A percentile compares a stretch with the other conserved stretches of the same genome.
Evolutionary conservation across 768 basidiomycete genomes (phyloP).

Genomic region (Daedaleopsis nitida): DNA sequence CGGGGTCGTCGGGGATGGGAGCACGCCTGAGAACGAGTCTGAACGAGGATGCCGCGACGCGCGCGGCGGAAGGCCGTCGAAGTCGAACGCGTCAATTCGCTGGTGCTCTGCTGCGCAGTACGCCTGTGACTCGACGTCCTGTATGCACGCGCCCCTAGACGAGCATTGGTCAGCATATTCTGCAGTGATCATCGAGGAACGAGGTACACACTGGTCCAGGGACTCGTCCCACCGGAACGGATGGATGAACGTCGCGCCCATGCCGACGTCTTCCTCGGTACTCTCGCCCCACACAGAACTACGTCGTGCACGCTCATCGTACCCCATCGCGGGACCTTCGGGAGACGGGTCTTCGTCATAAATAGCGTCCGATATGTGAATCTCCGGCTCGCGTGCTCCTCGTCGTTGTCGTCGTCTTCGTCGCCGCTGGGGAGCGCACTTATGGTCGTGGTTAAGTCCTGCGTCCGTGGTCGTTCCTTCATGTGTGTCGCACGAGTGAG

Average conservation of each 20-base stretch:
- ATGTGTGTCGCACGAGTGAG: conserved; percentile 5
- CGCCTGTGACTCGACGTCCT: conserved; percentile 21
- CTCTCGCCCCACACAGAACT: conserved; percentile 28
- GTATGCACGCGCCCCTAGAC: conserved; percentile 4
- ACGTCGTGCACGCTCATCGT: conserved; percentile 16
- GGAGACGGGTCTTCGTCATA: conserved; percentile 47
- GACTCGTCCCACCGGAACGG: conserved; percentile 31
- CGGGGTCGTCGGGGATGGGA: neutral
- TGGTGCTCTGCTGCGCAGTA: conserved; percentile 19
- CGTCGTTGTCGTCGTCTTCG: conserved; percentile 15
- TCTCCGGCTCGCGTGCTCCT: conserved; percentile 5
- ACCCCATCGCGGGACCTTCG: conserved; percentile 46
- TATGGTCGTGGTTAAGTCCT: neutral
- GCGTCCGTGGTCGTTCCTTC: conserved; percentile 4
- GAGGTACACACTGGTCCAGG: conserved; percentile 3
- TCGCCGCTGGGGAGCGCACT: conserved; percentile 20
- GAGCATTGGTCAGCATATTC: neutral
- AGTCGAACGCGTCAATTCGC: conserved; percentile 34
- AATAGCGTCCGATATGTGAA: conserved; percentile 44
- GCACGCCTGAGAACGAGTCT: neutral
- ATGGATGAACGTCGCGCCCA: conserved; percentile 36
- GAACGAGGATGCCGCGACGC: conserved; percentile 15
- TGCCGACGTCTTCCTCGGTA: conserved; percentile 23
- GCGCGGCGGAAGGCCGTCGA: conserved; percentile 36
- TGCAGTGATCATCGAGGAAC: neutral